phyloP scores from a whole-genome alignment of 1,139 yeast species.

The Blastobotrys arbuscula region DNA sequence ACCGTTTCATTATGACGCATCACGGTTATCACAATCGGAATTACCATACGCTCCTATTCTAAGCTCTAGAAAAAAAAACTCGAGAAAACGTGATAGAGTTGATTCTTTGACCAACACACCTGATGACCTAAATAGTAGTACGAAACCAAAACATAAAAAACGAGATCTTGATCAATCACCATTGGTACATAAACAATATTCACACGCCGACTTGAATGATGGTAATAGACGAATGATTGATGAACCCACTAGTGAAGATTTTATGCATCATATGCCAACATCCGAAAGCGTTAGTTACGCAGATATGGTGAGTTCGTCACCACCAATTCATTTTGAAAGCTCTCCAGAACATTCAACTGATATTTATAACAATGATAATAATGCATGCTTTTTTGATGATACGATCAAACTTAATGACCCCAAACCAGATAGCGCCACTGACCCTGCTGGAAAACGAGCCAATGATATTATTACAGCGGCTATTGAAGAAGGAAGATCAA shows the following conservation, averaged over 20 bases:
- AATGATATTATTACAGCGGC: slow-evolving; percentile 23
- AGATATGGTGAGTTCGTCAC: slow-evolving; percentile 7
- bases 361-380: background rate
- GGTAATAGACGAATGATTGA: background rate
- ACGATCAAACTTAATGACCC: slow-evolving; percentile 3
- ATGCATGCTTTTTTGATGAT: slow-evolving; percentile 6
- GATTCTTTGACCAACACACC: background rate
- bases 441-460: slow-evolving; percentile 1
- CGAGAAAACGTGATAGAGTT: slow-evolving; percentile 1
- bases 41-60: slow-evolving; percentile 13
- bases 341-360: slow-evolving; percentile 1
- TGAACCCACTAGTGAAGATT: slow-evolving; percentile 5
- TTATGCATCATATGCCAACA: background rate
- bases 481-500: slow-evolving; percentile 35
- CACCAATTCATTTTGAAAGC: background rate
- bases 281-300: slow-evolving; percentile 8
- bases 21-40: slow-evolving; percentile 5
- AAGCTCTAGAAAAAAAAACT: background rate
- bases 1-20: slow-evolving; percentile 10
- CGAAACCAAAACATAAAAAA: background rate
- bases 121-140: no score
- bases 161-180: slow-evolving; percentile 1
- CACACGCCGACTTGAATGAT: slow-evolving; percentile 3
- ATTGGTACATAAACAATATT: background rate
- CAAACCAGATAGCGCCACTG: background rate